These are phyloP conservation scores for Chrysoporthe cubensis DNA, from an alignment of 2,329 filamentous ascomycete species.

Conservation along the genomic window DNA sequence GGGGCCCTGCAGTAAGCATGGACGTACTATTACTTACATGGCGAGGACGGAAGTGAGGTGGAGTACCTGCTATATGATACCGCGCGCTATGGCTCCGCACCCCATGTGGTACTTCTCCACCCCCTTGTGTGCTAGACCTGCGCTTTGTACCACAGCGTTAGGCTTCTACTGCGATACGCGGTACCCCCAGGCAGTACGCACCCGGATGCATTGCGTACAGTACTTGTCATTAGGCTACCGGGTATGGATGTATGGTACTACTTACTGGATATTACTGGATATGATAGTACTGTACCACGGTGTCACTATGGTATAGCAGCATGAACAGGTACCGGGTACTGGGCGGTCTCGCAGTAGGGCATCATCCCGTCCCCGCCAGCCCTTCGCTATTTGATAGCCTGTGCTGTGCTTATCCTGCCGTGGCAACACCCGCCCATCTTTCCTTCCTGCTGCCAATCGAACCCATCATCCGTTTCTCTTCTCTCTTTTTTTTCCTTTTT, in stretches of 20 bases:
- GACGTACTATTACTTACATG: no score
- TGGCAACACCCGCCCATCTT: constrained; percentile 7
- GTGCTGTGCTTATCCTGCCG: not conserved
- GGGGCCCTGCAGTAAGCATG: no score
- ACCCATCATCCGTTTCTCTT: not conserved
- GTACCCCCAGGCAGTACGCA: not conserved
- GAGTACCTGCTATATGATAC: no score
- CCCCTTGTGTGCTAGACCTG: no score
- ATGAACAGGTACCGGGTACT: not conserved
- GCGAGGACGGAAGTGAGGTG: no score
- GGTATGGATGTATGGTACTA: no score
- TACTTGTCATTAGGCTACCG: no score
- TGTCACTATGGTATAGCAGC: not conserved
- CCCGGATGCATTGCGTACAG: no score
- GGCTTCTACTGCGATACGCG: not conserved
- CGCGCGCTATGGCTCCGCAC: no score
- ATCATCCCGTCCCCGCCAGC: not conserved
- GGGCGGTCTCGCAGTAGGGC: not conserved
- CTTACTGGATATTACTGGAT: no score
- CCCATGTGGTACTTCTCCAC: no score
- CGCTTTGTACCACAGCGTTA: not conserved
- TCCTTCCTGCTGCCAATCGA: not conserved
- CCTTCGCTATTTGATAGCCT: no score
- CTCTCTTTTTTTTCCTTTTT: not conserved
- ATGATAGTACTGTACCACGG: not conserved